Base-by-base conservation (phyloP, 805 yeast species). In the Saccharomycopsis lassenensis region DNA sequence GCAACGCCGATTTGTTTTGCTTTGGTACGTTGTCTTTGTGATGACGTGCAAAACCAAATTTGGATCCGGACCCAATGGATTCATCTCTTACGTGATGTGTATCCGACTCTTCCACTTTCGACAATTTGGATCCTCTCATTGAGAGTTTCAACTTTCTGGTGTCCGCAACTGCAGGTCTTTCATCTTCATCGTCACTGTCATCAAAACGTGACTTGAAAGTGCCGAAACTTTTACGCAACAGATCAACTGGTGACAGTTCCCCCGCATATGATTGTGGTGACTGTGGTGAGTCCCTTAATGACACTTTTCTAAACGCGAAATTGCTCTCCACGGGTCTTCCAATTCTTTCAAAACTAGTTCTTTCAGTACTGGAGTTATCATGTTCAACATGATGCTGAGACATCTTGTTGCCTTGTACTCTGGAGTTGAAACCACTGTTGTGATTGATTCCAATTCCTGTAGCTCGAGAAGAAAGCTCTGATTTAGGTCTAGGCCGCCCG, bases 141-240 rank as follows among this genome's bases (percentile, higher is more conserved):
- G 24, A 23, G 10, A 11, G 7, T 11, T 23, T 23, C 7, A 23
- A 23, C n/a, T n/a, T n/a, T 23, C 24, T 23, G 11, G 7, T 7
- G 11, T 11, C 24, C 7, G 7, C n/a, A 24, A 15, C 3, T 6
- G 26, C 36, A 21, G 12, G 29, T 17, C 26, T 32, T 12, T 30
- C 36, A 19, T 32, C 44, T 32, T 42, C 46, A 19, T 36, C 40
- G 26, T 42, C 46, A 19, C 43, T 39, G 24, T 39, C 46, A 15
- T 33, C 41, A 34, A 42, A 42, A 11, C 46, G 16, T 14, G 46
- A 42, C 16, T 35, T 39, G 37, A 42, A 39, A 11, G 35, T 17
- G 1, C 40, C 34, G 18, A 35, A 27, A 29, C 36, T 33, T 26
- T 27, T 24, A 16, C 26, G 23, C 21, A 26, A 17, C 31, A 23